Base-by-base conservation (phyloP, 257 asterid species). In the Misopates orontium region DNA sequence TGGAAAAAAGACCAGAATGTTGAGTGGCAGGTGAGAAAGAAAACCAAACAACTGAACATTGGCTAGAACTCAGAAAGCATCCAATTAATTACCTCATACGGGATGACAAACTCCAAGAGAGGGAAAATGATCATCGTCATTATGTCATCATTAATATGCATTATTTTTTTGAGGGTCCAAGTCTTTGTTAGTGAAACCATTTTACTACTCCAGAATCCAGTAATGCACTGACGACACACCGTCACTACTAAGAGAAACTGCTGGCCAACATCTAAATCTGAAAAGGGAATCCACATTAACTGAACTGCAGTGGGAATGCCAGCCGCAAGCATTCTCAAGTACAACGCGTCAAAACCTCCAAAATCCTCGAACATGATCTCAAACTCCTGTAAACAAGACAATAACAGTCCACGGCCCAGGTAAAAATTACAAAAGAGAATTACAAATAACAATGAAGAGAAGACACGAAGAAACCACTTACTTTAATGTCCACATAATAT, bases 331-430 rank as follows among this genome's bases (percentile, higher is more conserved):
- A 94, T 84, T 79, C 87, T 87, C 81, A 86, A 71, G 79, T 94
- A 94, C 69, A 90, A 79, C 57, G 92, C 96, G 82, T 94, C 96
- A 78, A 94, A 84, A 64, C 97, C 96, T 73, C 97, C 99, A 75
- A 86, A 86, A 62, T 94, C 96, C 71, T 90, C 97, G 81, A 83
- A 90, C 57, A 84, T 68, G 83, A 84, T 69, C 51, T 94, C 99
- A 75, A 74, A 86, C 79, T 94, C 97, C 99, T 94, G 83, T 60
- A 49, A 73, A 12, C 72, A 54, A 75, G 64, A 56, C 58, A 41
- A 42, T 10, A 42, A 23, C 71, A 66, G 50, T 51, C 64, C 69
- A 71, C 64, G 73, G 67, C 56, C 13, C 24, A 22, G n/a, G 53
- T 10, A 62, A 67, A 32, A 44, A 8, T 7, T 53, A 56, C 23